These are phyloP conservation scores for Sclerotinia borealis DNA, from an alignment of 2,329 filamentous ascomycete species.

Conservation along the genomic window DNA sequence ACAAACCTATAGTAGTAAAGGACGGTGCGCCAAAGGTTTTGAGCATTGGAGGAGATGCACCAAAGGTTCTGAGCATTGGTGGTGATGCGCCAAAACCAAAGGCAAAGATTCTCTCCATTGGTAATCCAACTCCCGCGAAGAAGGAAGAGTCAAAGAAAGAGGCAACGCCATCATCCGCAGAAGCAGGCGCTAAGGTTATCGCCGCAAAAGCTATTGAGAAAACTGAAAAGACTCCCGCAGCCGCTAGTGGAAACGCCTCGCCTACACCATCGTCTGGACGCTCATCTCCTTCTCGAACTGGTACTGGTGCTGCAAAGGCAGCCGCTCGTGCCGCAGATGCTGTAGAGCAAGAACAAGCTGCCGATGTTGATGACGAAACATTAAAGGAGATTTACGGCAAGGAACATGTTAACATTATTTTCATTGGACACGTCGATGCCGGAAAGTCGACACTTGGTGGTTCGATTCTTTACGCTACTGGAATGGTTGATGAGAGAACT, in stretches of 20 bases:
- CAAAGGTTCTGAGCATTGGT: conserved; percentile 60
- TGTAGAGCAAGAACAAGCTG: conserved; percentile 64
- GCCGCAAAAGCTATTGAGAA: conserved; percentile 90
- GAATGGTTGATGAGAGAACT: conserved; percentile 99
- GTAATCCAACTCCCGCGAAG: conserved; percentile 41
- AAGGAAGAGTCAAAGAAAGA: conserved; percentile 48
- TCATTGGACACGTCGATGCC: conserved; percentile 96
- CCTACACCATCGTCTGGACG: conserved; percentile 78
- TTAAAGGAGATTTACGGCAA: conserved; percentile 96
- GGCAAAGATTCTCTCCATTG: conserved; percentile 71
- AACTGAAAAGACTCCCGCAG: conserved; percentile 65
- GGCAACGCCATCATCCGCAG: conserved; percentile 35
- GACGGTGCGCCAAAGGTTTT: conserved; percentile 58
- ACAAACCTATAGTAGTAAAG: conserved; percentile 49
- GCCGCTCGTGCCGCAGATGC: conserved; percentile 66
- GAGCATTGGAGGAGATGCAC: conserved; percentile 54
- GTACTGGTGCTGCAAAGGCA: conserved; percentile 47
- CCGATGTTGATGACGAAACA: conserved; percentile 75
- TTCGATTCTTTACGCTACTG: conserved; percentile 84
- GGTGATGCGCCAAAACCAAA: conserved; percentile 51
- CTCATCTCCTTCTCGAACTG: conserved; percentile 65
- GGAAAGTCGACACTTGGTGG: conserved; percentile 96
- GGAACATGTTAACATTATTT: conserved; percentile 88
- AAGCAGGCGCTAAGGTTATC: conserved; percentile 75
- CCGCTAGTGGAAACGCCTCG: conserved; percentile 65